Percentiles rank a stretch among this genome's conserved stretches.
phyloP scores from a whole-genome alignment of 257 asterid species.

The Knoxia roxburghii region DNA sequence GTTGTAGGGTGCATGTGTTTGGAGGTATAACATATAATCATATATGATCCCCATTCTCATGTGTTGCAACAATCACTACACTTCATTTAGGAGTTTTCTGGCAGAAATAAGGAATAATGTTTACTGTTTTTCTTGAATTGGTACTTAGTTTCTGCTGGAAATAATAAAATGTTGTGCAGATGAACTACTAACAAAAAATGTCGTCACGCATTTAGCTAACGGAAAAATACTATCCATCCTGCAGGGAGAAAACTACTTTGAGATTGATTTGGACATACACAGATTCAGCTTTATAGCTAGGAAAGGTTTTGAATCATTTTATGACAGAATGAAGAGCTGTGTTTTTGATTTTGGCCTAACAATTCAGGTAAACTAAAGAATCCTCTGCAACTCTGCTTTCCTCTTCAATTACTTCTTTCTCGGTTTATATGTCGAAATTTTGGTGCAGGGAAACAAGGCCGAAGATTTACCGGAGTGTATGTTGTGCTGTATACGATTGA shows the following conservation, averaged over 20 bases:
- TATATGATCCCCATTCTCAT: neutral
- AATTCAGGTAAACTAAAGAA: conserved; percentile 56
- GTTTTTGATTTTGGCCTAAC: conserved; percentile 87
- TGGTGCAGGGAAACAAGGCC: conserved; percentile 76
- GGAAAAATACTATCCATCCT: conserved; percentile 10
- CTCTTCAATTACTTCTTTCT: conserved; percentile 1
- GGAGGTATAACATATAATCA: neutral
- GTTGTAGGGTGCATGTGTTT: neutral
- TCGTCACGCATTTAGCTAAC: neutral
- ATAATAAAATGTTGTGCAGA: neutral
- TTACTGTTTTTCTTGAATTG: neutral
- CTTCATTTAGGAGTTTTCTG: neutral
- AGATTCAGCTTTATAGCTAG: conserved; percentile 84
- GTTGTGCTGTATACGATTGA: conserved; percentile 70
- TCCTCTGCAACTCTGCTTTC: neutral
- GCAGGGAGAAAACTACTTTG: conserved; percentile 86
- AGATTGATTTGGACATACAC: conserved; percentile 90
- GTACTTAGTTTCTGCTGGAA: neutral
- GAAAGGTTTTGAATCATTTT: conserved; percentile 84
- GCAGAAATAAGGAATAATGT: neutral
- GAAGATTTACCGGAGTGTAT: conserved; percentile 86
- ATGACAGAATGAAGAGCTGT: conserved; percentile 71
- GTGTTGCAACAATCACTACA: neutral
- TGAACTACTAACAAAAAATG: neutral
- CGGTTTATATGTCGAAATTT: neutral